Conservation (phyloP, 306 rosid genomes). For the Rosa persica region DNA sequence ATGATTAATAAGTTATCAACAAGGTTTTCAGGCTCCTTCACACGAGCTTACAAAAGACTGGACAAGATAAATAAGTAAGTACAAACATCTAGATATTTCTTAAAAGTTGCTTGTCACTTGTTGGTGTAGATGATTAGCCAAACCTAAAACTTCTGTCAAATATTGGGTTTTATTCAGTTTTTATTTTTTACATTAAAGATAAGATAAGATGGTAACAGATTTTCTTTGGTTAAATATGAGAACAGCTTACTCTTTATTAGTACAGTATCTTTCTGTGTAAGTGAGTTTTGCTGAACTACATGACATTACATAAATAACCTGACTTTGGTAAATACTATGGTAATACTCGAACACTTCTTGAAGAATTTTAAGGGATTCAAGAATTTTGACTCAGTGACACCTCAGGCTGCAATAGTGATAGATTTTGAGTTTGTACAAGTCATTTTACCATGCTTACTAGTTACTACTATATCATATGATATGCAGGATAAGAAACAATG, state of each 20-base stretch:
- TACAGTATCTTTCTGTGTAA: not conserved
- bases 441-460: not conserved
- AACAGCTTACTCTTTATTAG: not conserved
- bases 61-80: not conserved
- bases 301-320: not conserved
- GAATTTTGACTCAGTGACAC: not conserved
- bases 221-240: not conserved
- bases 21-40: not conserved
- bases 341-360: not conserved
- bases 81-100: not conserved
- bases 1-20: not conserved
- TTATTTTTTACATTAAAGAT: not conserved
- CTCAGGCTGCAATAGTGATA: not conserved
- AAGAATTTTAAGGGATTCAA: not conserved
- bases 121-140: not conserved
- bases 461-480: not conserved
- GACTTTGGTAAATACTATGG: not conserved
- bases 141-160: not conserved
- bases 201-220: not conserved
- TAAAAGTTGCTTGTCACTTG: not conserved
- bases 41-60: not conserved
- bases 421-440: not conserved
- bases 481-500: constrained; percentile 11
- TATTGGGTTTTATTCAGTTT: not conserved
- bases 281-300: not conserved